Evolutionary conservation across 1,284 basidiomycete species (phyloP).

Genomic region (Veloporphyrellus conicus): DNA sequence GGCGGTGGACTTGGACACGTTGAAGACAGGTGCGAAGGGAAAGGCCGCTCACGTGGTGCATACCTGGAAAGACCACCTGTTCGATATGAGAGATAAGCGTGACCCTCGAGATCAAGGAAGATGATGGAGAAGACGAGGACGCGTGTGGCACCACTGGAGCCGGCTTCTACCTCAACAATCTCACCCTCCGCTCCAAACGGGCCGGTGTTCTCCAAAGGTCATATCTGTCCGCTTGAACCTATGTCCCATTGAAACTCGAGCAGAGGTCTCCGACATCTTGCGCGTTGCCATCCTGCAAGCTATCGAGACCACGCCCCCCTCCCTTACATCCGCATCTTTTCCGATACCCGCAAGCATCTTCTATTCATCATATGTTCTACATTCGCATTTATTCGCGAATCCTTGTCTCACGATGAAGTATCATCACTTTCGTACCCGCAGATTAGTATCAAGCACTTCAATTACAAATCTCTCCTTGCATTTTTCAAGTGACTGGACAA

Average conservation of each 20-base stretch:
- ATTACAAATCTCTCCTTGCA: constrained; percentile 73
- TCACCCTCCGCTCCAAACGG: constrained; percentile 9
- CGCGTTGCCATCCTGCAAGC: constrained; percentile 70
- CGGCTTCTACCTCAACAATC: constrained; percentile 4
- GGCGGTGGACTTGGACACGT: constrained; percentile 50
- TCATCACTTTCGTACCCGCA: constrained; percentile 36
- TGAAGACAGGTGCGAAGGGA: constrained; percentile 53
- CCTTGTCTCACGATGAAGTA: constrained; percentile 6
- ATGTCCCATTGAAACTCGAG: constrained; percentile 6
- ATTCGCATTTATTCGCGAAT: constrained; percentile 45
- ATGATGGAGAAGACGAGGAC: constrained; percentile 18
- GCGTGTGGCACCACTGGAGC: constrained; percentile 16
- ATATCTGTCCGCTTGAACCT: constrained; percentile 8
- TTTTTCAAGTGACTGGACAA: constrained; percentile 78
- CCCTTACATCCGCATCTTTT: constrained; percentile 52
- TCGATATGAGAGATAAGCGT: constrained; percentile 59
- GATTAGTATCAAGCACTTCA: constrained; percentile 62
- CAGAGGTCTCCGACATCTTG: constrained; percentile 65
- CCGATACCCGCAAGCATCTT: constrained; percentile 75
- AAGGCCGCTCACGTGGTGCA: constrained; percentile 70
- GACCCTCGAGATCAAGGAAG: constrained; percentile 37
- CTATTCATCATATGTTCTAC: constrained; percentile 75
- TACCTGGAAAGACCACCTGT: constrained; percentile 68
- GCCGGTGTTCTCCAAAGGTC: constrained; percentile 22
- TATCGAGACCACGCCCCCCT: constrained; percentile 46